A percentile compares a stretch with the other conserved stretches of the same genome.
These are phyloP conservation scores for Taxillus chinensis DNA, from an alignment of 164 flowering plant species.

Conservation along the genomic window DNA sequence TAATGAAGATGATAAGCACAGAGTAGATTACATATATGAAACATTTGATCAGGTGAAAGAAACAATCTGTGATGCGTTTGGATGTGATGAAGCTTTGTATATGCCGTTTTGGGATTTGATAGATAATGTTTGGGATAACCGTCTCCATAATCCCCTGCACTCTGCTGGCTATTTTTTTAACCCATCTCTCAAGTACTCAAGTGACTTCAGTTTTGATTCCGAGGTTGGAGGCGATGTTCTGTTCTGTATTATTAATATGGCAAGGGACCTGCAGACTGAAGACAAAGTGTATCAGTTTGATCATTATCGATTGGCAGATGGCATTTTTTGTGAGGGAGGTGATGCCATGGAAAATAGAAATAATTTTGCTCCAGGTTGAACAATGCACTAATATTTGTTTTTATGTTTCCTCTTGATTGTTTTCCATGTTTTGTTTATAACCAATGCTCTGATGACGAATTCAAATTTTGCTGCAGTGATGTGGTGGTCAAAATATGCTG, in stretches of 20 bases:
- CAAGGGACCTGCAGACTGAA: conserved; percentile 18
- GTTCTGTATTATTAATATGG: conserved; percentile 33
- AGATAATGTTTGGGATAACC: conserved; percentile 52
- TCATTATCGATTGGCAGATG: conserved; percentile 25
- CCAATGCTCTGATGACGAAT: background rate
- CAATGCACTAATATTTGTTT: background rate
- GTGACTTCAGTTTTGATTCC: conserved; percentile 34
- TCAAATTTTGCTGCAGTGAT: conserved; percentile 25
- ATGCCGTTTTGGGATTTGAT: conserved; percentile 40
- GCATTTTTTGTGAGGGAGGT: conserved; percentile 23
- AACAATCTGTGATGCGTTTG: conserved; percentile 28
- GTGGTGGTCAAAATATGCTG: conserved; percentile 64
- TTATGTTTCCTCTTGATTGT: background rate
- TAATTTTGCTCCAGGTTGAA: conserved; percentile 35
- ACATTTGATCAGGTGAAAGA: conserved; percentile 68
- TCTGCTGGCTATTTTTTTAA: conserved; percentile 60
- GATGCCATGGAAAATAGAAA: conserved; percentile 18
- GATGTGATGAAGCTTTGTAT: conserved; percentile 21
- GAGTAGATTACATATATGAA: conserved; percentile 53
- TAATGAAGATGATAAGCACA: conserved; percentile 19
- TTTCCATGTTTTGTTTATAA: background rate
- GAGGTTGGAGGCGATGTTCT: conserved; percentile 50
- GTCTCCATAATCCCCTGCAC: conserved; percentile 62
- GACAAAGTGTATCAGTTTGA: conserved; percentile 27
- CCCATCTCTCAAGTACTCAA: conserved; percentile 37